Evolutionary conservation across 2,329 filamentous ascomycete species (phyloP).

Genomic region (Epichloe hybrida): DNA sequence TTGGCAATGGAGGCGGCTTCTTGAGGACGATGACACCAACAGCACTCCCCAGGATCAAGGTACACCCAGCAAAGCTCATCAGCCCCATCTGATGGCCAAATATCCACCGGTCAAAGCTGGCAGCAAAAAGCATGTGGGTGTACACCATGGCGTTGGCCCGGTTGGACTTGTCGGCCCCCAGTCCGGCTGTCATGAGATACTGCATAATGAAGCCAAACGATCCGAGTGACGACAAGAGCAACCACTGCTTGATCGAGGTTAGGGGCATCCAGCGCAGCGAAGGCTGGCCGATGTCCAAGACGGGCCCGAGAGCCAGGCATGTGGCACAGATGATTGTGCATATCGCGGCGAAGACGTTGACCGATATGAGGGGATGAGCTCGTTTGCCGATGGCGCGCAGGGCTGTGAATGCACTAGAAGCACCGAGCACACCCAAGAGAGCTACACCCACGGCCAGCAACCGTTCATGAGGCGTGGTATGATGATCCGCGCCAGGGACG

Average conservation of each 20-base stretch:
- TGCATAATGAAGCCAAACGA: conserved; percentile 72
- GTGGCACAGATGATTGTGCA: conserved; percentile 54
- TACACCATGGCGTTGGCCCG: conserved; percentile 45
- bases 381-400: conserved; percentile 70
- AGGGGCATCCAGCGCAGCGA: conserved; percentile 30
- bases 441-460: conserved; percentile 57
- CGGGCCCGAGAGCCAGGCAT: conserved; percentile 40
- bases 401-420: conserved; percentile 58
- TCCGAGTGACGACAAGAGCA: conserved; percentile 53
- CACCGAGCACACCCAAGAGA: conserved; percentile 64
- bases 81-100: conserved; percentile 38
- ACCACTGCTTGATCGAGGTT: conserved; percentile 41
- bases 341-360: conserved; percentile 69
- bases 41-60: conserved; percentile 39
- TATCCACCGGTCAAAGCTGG: conserved; percentile 36
- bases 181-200: conserved; percentile 66
- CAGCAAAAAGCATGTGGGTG: conserved; percentile 43
- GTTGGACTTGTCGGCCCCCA: conserved; percentile 56
- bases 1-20: conserved; percentile 18
- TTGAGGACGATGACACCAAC: conserved; percentile 36
- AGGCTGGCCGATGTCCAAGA: conserved; percentile 32
- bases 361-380: conserved; percentile 69
- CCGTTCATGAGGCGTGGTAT: conserved; percentile 47
- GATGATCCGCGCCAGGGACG: conserved; percentile 20
- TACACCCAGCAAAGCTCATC: conserved; percentile 36